Evolutionary conservation across 1,284 basidiomycete species (phyloP), one percentile per base, ranked within the genome.

Genomic region (Cryptococcus sp.): DNA sequence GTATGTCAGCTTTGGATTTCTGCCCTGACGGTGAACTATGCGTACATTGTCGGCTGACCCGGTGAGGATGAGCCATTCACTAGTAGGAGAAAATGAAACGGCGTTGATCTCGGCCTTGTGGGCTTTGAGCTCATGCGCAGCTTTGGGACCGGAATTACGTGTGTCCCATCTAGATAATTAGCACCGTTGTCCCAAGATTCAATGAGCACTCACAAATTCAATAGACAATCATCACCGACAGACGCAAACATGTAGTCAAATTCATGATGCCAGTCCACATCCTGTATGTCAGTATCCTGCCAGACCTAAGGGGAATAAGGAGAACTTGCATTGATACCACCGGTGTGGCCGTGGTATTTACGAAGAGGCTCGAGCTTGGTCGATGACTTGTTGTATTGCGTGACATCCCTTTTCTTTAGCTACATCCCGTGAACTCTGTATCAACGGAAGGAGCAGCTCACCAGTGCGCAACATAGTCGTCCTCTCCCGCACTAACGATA

Each of bases 391-490:
- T 85, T 82, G 74, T 94, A 98, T 4, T 84, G 82, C 69, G 88
- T 89, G 45, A 98, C 79, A 74, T 98, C 94, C 94, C 90, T 92
- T 66, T 7, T 41, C 50, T 11, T 50, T 42, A 49, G 52, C 43
- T 25, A 11, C n/a, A 7, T 36, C 21, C 41, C 37, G 19, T 25
- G 43, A 23, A 2, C 5, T 32, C 13, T 19, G 31, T 9, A 13
- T 21, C 19, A 21, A 22, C 13, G 10, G 16, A 19, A 19, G 18
- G 16, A 16, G 5, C 3, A 22, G 70, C 82, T 58, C 64, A 89
- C 91, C 94, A 99, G 67, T 93, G 85, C 65, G 92, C 97, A 28
- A 98, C 84, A 0, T 93, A 97, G 77, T 87, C 90, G 74, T 98
- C 94, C 72, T 98, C 93, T 4, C 90, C 93, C 16, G 91, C 90